Conservation (phyloP, 2,329 filamentous ascomycete species). For the Shiraia bambusicola region DNA sequence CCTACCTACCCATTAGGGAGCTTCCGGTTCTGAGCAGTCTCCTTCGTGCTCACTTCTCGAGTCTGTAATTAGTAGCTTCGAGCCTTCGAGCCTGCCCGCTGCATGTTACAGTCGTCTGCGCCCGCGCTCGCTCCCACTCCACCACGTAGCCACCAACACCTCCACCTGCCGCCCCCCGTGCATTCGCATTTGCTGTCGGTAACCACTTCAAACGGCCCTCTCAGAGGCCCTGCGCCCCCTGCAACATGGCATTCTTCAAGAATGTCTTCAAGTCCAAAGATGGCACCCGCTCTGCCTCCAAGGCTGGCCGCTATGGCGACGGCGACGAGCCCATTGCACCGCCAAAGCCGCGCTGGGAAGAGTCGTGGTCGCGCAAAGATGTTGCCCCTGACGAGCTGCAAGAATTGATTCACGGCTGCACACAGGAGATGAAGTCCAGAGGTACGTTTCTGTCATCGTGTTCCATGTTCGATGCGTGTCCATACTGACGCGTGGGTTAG, state of each 20-base stretch:
- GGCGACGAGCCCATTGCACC: slow-evolving; percentile 44
- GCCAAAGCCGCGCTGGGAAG: slow-evolving; percentile 77
- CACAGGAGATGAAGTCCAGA: slow-evolving; percentile 88
- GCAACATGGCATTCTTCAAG: slow-evolving; percentile 43
- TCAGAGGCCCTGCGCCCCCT: slow-evolving; percentile 20
- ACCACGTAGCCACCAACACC: neutral
- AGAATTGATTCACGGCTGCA: slow-evolving; percentile 81
- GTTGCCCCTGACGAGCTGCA: slow-evolving; percentile 90
- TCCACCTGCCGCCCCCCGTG: slow-evolving; percentile 10
- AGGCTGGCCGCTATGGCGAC: slow-evolving; percentile 26
- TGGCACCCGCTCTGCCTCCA: slow-evolving; percentile 31
- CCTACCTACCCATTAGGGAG: no score
- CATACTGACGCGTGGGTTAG: slow-evolving; percentile 51
- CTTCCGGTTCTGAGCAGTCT: slow-evolving; percentile 1
- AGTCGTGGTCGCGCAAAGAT: slow-evolving; percentile 79
- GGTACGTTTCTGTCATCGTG: slow-evolving; percentile 57
- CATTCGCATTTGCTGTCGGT: slow-evolving; percentile 14
- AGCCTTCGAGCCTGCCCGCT: no score
- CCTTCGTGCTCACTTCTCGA: neutral
- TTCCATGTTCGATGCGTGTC: neutral
- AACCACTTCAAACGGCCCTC: slow-evolving; percentile 24
- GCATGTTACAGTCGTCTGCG: neutral
- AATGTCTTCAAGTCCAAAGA: slow-evolving; percentile 44
- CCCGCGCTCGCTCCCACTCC: neutral
- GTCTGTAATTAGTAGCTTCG: slow-evolving; percentile 3